phyloP scores from a whole-genome alignment of 352 stramenopile genomes.

The Phytophthora megakarya region DNA sequence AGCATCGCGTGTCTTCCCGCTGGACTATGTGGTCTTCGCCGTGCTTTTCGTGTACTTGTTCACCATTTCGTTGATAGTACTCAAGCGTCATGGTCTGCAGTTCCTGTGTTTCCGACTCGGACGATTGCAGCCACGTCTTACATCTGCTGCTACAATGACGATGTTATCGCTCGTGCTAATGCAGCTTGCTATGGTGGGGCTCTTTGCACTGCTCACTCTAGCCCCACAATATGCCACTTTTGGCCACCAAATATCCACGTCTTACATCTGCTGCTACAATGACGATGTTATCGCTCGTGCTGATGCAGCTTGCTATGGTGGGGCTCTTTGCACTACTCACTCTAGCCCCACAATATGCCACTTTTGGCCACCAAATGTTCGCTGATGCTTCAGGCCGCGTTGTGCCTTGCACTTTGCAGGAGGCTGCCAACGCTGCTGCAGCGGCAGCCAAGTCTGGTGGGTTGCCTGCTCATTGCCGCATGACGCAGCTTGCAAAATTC shows the following conservation, averaged over 20 bases:
- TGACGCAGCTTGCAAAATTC: constrained; percentile 80
- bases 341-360: constrained; percentile 83
- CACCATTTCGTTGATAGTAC: constrained; percentile 69
- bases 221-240: constrained; percentile 88
- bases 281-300: constrained; percentile 73
- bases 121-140: constrained; percentile 71
- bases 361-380: constrained; percentile 84
- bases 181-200: constrained; percentile 80
- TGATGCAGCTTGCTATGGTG: constrained; percentile 85
- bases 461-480: constrained; percentile 58
- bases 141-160: constrained; percentile 75
- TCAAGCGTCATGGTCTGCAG: constrained; percentile 76
- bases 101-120: constrained; percentile 83
- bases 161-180: constrained; percentile 80
- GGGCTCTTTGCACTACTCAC: constrained; percentile 83
- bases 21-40: constrained; percentile 85
- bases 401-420: constrained; percentile 67
- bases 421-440: constrained; percentile 55
- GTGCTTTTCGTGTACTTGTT: constrained; percentile 85
- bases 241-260: constrained; percentile 76
- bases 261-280: constrained; percentile 76
- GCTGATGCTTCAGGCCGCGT: constrained; percentile 48
- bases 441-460: constrained; percentile 31
- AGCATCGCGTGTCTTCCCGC: constrained; percentile 71
- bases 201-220: constrained; percentile 83